A percentile compares a stretch with the other conserved stretches of the same genome.
These are phyloP conservation scores for Pulveroboletus sp. DNA, from an alignment of 768 basidiomycete genomes.

Conservation along the genomic window DNA sequence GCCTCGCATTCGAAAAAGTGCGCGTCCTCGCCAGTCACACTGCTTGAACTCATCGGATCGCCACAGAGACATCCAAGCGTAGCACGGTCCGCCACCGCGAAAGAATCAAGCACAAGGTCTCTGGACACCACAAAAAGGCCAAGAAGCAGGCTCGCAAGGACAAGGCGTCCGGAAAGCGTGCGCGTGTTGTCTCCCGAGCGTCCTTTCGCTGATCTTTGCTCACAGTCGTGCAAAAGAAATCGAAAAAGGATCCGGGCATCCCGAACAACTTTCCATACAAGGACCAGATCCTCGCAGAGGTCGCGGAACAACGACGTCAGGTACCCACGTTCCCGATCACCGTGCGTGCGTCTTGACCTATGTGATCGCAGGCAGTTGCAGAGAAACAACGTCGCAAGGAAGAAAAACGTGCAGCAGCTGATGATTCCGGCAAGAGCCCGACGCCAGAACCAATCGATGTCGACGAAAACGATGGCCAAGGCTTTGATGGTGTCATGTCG, in stretches of 20 bases:
- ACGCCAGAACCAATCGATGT: conserved; percentile 28
- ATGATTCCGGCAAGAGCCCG: conserved; percentile 26
- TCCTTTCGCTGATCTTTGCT: conserved; percentile 1
- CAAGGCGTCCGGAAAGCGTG: conserved; percentile 86
- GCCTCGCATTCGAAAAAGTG: conserved; percentile 72
- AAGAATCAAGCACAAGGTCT: conserved; percentile 69
- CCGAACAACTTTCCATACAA: conserved; percentile 93
- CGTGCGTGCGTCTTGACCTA: not conserved
- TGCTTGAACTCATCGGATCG: not conserved
- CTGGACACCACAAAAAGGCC: conserved; percentile 73
- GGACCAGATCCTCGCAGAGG: conserved; percentile 88
- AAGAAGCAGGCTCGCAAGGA: conserved; percentile 68
- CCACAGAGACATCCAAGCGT: conserved; percentile 79
- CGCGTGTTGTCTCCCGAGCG: not conserved
- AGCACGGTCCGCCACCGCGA: conserved; percentile 67
- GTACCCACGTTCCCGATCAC: conserved; percentile 34
- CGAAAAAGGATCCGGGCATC: conserved; percentile 82
- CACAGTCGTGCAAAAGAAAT: conserved; percentile 39
- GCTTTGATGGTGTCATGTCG: conserved; percentile 39
- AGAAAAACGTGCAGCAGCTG: conserved; percentile 49
- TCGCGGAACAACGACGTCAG: conserved; percentile 73
- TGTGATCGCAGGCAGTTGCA: conserved; percentile 60
- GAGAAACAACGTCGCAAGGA: conserved; percentile 68
- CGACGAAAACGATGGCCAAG: conserved; percentile 27
- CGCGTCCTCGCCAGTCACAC: conserved; percentile 10